Percentiles rank a stretch among this genome's conserved stretches.
These are phyloP conservation scores for Fusarium sp. DNA, from an alignment of 2,329 filamentous ascomycete species.

Conservation along the genomic window DNA sequence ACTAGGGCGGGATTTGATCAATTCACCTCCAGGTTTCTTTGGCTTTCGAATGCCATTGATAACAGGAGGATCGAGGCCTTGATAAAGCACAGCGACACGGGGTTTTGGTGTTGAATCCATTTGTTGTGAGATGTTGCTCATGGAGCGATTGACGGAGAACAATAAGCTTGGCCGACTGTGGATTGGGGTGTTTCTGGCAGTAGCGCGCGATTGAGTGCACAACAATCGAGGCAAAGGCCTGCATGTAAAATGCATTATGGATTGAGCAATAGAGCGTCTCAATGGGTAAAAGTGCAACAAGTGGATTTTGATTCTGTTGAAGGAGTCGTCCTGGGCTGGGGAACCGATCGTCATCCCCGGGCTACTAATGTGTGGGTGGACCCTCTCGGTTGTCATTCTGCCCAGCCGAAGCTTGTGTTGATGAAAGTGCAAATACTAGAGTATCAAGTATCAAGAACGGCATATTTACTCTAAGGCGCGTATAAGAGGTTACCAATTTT, in stretches of 20 bases:
- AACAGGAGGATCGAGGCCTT: slow-evolving; percentile 59
- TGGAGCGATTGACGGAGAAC: neutral
- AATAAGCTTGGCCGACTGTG: neutral
- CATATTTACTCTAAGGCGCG: neutral
- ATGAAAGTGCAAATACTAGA: neutral
- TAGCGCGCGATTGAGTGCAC: neutral
- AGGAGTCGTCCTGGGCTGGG: neutral
- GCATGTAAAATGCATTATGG: neutral
- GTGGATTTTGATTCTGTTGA: neutral
- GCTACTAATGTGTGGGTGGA: neutral
- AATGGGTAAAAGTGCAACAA: neutral
- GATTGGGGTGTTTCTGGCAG: neutral
- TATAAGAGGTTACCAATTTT: neutral
- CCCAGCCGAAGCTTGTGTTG: neutral
- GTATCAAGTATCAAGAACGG: neutral
- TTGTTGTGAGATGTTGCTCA: neutral
- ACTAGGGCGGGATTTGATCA: neutral
- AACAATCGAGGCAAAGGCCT: neutral
- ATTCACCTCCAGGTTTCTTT: slow-evolving; percentile 56
- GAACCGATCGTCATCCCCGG: neutral
- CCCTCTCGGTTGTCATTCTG: neutral
- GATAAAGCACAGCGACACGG: slow-evolving; percentile 58
- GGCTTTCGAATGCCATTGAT: slow-evolving; percentile 62
- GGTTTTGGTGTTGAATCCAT: slow-evolving; percentile 5
- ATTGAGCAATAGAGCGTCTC: neutral